Evolutionary conservation across 164 flowering plant species (phyloP), one percentile per base, ranked within the genome.

Genomic region (Tetrastigma voinierianum): DNA sequence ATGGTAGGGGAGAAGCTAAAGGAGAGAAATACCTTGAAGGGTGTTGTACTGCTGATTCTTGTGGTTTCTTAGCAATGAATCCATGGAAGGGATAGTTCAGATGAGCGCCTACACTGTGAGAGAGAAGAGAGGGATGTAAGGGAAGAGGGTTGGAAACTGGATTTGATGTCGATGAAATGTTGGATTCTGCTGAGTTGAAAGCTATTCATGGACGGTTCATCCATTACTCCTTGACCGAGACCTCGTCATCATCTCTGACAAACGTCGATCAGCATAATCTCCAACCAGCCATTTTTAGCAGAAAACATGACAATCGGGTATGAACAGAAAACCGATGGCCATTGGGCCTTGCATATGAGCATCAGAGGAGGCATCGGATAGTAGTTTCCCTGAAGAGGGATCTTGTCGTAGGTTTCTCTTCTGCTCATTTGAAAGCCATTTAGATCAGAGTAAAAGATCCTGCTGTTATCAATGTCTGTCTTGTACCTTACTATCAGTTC

Each of bases 301-400:
- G 76, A 98, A 61, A 98, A 98, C 64, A 96, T 4, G 98, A 84
- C 75, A 93, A 98, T 58, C 90, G 79, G 23, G 97, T 81, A 74
- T 96, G 99, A 40, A 96, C 90, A 48, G 98, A 88, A 72, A 91
- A 86, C 21, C 99, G 80, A 18, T 64, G 78, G 8, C 99, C 99
- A 56, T 78, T 78, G 32, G 83, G 68, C 81, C 93, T 80, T 96
- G 97, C 81, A 96, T n/a, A n/a, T 78, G 79, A 93, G 91, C 49
- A 96, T 93, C 25, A 90, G 87, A n/a, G 99, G 80, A n/a, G 99
- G 99, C 95, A 96, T 91, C 15, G 99, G 98, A 65, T 96, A 93
- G 76, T 96, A 96, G 71, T 96, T 96, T 44, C 99, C 99, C 73
- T 96, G 99, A 72, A 88, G 69, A 13, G 98, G 99, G 52, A 96